These are phyloP conservation scores for Baeospora myosura DNA, from an alignment of 1,284 basidiomycete species.

Conservation along the genomic window DNA sequence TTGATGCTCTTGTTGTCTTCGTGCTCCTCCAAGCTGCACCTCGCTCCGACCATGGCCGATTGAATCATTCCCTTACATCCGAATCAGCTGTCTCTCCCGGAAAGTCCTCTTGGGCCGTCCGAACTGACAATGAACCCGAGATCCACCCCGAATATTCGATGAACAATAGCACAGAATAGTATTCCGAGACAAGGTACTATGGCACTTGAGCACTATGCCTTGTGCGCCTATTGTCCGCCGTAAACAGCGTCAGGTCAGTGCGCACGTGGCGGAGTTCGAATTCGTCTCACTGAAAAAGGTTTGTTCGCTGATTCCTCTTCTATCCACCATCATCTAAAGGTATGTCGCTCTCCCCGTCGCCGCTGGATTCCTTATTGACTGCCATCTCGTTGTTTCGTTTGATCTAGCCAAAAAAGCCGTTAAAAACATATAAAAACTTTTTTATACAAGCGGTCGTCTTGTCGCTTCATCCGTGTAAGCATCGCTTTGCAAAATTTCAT, in stretches of 20 bases:
- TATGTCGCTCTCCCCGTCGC: conserved; percentile 17
- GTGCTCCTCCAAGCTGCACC: no score
- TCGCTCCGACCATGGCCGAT: no score
- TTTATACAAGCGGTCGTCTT: conserved; percentile 64
- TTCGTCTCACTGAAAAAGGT: conserved; percentile 2
- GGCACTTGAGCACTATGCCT: neutral
- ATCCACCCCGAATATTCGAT: no score
- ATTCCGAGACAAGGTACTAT: no score
- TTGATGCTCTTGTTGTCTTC: no score
- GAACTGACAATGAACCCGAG: no score
- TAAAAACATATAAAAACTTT: conserved; percentile 54
- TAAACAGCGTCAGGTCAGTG: neutral
- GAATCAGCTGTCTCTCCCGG: no score
- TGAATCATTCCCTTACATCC: no score
- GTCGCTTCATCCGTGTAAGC: conserved; percentile 59
- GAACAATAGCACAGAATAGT: no score
- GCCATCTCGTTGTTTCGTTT: conserved; percentile 9
- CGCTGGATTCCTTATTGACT: conserved; percentile 8
- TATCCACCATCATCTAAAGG: conserved; percentile 39
- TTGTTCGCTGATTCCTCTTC: conserved; percentile 19
- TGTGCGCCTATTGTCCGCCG: neutral
- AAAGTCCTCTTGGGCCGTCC: no score
- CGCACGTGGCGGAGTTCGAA: neutral
- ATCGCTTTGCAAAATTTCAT: conserved; percentile 15
- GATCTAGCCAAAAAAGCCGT: conserved; percentile 40